Base-by-base conservation (phyloP, 495 filamentous ascomycete genomes). In the Penicillium tannophilum region DNA sequence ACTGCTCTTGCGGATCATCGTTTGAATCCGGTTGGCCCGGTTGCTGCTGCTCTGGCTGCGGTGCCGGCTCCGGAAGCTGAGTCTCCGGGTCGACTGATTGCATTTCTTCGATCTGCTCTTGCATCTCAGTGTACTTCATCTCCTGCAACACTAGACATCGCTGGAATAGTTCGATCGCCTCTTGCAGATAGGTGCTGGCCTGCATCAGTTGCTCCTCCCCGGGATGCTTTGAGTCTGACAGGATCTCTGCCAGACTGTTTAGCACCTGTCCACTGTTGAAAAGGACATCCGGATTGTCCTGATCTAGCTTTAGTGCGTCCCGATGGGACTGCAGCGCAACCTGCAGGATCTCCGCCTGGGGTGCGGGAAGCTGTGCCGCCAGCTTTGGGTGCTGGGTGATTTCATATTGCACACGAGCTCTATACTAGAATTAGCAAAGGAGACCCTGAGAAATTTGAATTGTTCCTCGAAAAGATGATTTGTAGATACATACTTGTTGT, bases 251-350 rank as follows among this genome's bases (percentile, higher is more conserved):
- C 23, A 90, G 68, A 61, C 83, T 86, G 4, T 82, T 86, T 17
- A 89, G 75, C 10, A 89, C 84, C 72, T 90, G 88, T 10, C 77
- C 84, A 10, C 82, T 87, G 64, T 91, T 91, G 76, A 89, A 90
- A 10, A 88, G 71, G 10, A 79, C 76, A 71, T 90, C 85, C 3
- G 85, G 72, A 72, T 87, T 88, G 24, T 86, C 77, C 60, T 83
- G 77, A 30, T 86, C 76, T 50, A 90, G 68, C 6, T 58, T 63
- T 12, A 89, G 68, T 3, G 87, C 88, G 54, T 77, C 76, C 51
- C 81, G 76, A 68, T 88, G 85, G 0, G 86, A 88, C 35, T 82
- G 75, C 41, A 90, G 63, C 6, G 88, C 81, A 48, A 78, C 73
- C 19, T 77, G 69, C 39, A 90, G 69, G 20, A 87, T 72, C 20